Conservation (phyloP, 2,329 filamentous ascomycete genomes). For the Neophaeococcomyces mojaviensis region DNA sequence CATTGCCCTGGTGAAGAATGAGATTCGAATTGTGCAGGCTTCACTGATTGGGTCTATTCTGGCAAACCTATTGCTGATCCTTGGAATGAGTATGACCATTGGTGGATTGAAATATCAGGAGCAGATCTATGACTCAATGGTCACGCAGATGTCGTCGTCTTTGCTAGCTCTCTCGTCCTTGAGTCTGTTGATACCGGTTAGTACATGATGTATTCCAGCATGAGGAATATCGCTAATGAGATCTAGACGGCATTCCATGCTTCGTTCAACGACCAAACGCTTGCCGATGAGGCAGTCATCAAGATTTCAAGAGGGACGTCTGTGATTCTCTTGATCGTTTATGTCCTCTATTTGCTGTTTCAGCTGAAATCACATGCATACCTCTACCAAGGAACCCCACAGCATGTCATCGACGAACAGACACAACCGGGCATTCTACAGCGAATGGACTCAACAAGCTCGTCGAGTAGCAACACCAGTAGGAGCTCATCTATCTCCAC, state of each 20-base stretch:
- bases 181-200: constrained; percentile 68
- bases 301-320: constrained; percentile 40
- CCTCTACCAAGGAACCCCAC: constrained; percentile 51
- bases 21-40: constrained; percentile 82
- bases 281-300: constrained; percentile 15
- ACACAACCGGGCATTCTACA: constrained; percentile 53
- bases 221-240: neutral
- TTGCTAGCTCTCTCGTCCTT: constrained; percentile 71
- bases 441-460: constrained; percentile 47
- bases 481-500: constrained; percentile 12
- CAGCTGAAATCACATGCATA: constrained; percentile 77
- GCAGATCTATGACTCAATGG: constrained; percentile 85
- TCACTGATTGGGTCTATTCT: constrained; percentile 87
- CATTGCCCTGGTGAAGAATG: constrained; percentile 65
- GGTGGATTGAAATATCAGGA: constrained; percentile 70
- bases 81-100: constrained; percentile 89
- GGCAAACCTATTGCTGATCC: constrained; percentile 78
- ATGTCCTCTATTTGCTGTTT: constrained; percentile 77
- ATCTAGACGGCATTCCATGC: constrained; percentile 65
- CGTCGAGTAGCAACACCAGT: constrained; percentile 37
- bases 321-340: constrained; percentile 77
- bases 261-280: constrained; percentile 37
- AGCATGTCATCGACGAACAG: constrained; percentile 42
- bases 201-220: neutral
- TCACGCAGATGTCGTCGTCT: constrained; percentile 81